These are phyloP conservation scores for Casuarina cunninghamiana DNA, from an alignment of 306 rosid species.

Conservation along the genomic window DNA sequence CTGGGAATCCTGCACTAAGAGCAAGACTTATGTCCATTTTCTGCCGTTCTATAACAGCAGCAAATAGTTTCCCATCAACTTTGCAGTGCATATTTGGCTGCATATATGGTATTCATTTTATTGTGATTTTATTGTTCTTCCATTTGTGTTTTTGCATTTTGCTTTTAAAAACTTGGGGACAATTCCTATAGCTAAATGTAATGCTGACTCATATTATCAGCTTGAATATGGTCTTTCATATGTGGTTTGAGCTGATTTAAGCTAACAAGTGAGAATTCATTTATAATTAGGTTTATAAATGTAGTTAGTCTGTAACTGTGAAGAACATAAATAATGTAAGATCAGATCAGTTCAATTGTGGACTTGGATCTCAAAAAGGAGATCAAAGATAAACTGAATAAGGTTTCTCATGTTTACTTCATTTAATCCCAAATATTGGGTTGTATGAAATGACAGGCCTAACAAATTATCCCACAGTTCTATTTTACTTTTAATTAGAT, in stretches of 20 bases:
- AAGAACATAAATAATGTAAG: too few relatives aligned
- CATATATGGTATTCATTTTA: conserved; percentile 68
- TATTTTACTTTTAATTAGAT: background rate
- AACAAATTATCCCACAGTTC: background rate
- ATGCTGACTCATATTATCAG: background rate
- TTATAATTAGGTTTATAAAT: background rate
- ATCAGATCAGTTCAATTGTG: too few relatives aligned
- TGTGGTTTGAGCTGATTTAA: background rate
- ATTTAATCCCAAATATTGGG: background rate
- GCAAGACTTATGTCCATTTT: conserved; percentile 85
- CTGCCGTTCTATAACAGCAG: conserved; percentile 90
- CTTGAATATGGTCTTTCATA: background rate
- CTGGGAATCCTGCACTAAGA: conserved; percentile 71
- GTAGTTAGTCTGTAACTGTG: too few relatives aligned
- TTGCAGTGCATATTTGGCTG: conserved; percentile 96
- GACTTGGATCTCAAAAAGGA: too few relatives aligned
- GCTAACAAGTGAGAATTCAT: background rate
- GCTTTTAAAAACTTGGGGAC: background rate
- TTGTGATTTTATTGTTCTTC: conserved; percentile 9
- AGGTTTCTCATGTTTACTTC: background rate
- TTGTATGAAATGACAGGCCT: background rate
- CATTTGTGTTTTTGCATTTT: conserved; percentile 26
- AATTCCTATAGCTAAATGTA: background rate
- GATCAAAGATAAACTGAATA: background rate
- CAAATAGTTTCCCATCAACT: conserved; percentile 91